Base-by-base conservation (phyloP, 2,329 filamentous ascomycete species). In the Fusarium miscanthi region DNA sequence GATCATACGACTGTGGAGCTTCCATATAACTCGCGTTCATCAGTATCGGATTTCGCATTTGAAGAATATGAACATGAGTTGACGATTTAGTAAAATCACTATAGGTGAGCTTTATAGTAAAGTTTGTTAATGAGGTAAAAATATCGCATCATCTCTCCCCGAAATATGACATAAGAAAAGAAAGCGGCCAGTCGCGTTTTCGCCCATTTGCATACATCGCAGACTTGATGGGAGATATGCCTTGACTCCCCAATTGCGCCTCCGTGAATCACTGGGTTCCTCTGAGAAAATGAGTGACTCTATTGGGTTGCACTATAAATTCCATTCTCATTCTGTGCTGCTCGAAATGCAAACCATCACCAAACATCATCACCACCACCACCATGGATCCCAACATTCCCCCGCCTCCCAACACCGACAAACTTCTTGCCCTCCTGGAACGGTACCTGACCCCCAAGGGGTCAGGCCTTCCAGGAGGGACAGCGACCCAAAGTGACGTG, bases 351-450 rank as follows among this genome's bases (percentile, higher is more conserved):
- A n/a, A 27, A 27, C 27, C 27, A 27, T 27, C 27, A 27, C 27
- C 27, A 27, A 27, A 27, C 27, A 27, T 27, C 27, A 27, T 27
- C 45, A 25, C 1, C 23, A 43, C 25, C 23, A 45, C 0, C 19
- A 31, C 17, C 21, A 48, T 48, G 45, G 27, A 48, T 6, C 7
- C 27, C 45, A 48, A 31, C 27, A 27, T 27, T 27, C 27, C 27
- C 27, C 27, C 27, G 9, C 27, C 45, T 4, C 27, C 45, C 13
- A 16, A n/a, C 0, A 30, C 30, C 13, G 6, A 30, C 2, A 0
- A 0, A 0, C 27, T 48, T 48, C 27, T 48, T 0, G 43, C 0
- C 9, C 0, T 48, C 27, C 0, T n/a, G 45, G 9, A 30, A 30
- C 8, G 19, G 8, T 14, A 6, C 17, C 5, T 27, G 42, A 13